These are phyloP conservation scores for Hypericum androsaemum DNA, from an alignment of 345 rosid genomes.

Conservation along the genomic window DNA sequence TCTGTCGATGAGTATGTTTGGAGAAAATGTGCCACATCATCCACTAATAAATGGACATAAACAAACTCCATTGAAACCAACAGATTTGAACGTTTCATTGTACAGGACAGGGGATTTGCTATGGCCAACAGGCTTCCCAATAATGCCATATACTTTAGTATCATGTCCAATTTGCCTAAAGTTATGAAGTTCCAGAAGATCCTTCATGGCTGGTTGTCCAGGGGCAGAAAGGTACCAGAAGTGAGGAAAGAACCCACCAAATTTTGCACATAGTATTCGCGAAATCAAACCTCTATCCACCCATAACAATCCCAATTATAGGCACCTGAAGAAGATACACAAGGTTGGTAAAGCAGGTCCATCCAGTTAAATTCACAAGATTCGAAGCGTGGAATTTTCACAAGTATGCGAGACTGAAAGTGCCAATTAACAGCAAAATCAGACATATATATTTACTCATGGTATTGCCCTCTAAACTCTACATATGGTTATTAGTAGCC, in stretches of 20 bases:
- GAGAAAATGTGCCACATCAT: conserved; percentile 33
- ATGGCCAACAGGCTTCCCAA: conserved; percentile 38
- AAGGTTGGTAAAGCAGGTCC: too few relatives aligned
- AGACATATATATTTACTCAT: too few relatives aligned
- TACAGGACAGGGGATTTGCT: conserved; percentile 39
- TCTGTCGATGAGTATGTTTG: conserved; percentile 25
- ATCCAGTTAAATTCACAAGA: too few relatives aligned
- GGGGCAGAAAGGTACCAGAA: conserved; percentile 34
- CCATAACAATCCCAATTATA: conserved; percentile 29
- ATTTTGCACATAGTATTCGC: conserved; percentile 29
- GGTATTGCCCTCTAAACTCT: too few relatives aligned
- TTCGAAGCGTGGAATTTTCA: too few relatives aligned
- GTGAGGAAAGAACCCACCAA: conserved; percentile 35
- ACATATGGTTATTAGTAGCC: too few relatives aligned
- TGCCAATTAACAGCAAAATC: neutral
- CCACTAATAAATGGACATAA: conserved; percentile 32
- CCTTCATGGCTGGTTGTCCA: conserved; percentile 33
- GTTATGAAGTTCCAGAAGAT: conserved; percentile 29
- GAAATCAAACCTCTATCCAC: conserved; percentile 36
- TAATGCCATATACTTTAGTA: conserved; percentile 33
- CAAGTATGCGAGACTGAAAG: neutral
- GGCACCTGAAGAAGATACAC: conserved; percentile 13
- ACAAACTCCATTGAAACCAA: conserved; percentile 32
- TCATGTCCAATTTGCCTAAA: conserved; percentile 28
- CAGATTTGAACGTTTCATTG: conserved; percentile 31